Evolutionary conservation across 257 asterid species (phyloP).

Genomic region (Nicotiana knightiana): DNA sequence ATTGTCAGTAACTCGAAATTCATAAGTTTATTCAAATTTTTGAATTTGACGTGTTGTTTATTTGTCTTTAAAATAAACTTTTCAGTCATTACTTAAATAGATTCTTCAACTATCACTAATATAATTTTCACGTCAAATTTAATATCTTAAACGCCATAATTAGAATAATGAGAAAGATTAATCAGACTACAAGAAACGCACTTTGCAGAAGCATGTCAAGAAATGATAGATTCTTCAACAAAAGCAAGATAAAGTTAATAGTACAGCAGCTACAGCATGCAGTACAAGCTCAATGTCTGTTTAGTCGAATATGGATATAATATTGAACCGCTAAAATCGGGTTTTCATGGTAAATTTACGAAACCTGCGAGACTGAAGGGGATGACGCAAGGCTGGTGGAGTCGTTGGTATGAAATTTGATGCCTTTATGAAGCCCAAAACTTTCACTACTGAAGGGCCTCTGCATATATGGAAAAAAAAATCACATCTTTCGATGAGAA

Average conservation of each 20-base stretch:
- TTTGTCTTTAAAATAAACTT: background rate
- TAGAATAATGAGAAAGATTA: background rate
- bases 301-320: background rate
- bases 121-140: background rate
- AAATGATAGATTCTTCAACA: background rate
- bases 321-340: background rate
- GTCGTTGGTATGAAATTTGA: constrained; percentile 25
- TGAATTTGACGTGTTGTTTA: background rate
- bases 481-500: constrained; percentile 1
- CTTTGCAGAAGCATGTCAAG: background rate
- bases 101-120: background rate
- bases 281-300: background rate
- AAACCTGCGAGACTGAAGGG: constrained; percentile 51
- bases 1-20: background rate
- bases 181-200: background rate
- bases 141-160: background rate
- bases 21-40: background rate
- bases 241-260: background rate
- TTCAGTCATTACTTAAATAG: background rate
- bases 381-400: constrained; percentile 24
- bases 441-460: constrained; percentile 37
- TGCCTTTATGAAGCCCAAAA: constrained; percentile 33
- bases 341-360: background rate
- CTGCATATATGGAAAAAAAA: constrained; percentile 29
- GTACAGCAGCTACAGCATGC: background rate